Conservation (phyloP, 2,329 filamentous ascomycete species). For the Botrytis fragariae region DNA sequence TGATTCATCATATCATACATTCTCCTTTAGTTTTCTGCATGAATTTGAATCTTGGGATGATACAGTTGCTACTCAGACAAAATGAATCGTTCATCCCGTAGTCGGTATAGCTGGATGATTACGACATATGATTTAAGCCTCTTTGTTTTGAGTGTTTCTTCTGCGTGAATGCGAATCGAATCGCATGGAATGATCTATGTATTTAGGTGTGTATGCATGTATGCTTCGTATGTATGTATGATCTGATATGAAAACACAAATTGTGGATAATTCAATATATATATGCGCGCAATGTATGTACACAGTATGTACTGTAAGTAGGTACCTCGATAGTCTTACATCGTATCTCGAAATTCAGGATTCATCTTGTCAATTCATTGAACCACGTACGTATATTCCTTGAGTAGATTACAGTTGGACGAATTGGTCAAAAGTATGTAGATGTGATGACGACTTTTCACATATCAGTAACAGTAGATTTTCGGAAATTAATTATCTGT, state of each 20-base stretch:
- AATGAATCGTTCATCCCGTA: not conserved
- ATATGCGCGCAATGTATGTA: constrained; percentile 7
- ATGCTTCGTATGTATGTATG: not conserved
- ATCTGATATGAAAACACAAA: not conserved
- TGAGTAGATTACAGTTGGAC: not conserved
- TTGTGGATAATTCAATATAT: constrained; percentile 6
- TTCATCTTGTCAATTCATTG: not conserved
- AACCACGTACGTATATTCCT: constrained; percentile 5
- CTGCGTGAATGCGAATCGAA: not conserved
- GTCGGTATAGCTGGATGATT: not conserved
- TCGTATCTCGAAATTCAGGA: not conserved
- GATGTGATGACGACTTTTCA: not conserved
- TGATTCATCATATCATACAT: not conserved
- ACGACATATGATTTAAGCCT: not conserved
- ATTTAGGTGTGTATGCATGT: not conserved
- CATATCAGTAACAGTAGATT: not conserved
- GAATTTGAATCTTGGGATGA: not conserved
- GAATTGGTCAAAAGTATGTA: not conserved
- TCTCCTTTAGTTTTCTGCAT: not conserved
- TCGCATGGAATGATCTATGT: not conserved
- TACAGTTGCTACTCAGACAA: not conserved
- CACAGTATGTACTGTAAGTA: not conserved
- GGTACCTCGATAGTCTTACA: not conserved
- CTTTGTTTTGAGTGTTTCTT: not conserved
- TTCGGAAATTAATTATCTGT: constrained; percentile 11